Conservation (phyloP, 768 basidiomycete genomes). For the Amanita molliuscula region DNA sequence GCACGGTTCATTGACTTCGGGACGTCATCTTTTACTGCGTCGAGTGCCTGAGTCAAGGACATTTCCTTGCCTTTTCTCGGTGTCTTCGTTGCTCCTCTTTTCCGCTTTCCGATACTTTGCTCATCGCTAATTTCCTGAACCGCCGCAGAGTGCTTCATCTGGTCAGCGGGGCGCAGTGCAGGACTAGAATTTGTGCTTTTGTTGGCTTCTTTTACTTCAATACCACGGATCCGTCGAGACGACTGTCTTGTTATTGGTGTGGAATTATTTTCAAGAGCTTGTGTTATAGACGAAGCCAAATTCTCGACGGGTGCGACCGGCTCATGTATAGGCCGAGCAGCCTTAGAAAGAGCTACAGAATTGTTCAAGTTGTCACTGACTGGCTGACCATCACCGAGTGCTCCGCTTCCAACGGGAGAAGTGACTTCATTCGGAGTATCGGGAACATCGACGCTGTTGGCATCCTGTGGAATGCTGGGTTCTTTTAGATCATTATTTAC, state of each 20-base stretch:
- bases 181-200: background rate
- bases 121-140: background rate
- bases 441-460: background rate
- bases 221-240: background rate
- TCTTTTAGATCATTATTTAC: no score
- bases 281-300: background rate
- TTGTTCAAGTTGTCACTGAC: background rate
- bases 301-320: background rate
- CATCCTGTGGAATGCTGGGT: background rate
- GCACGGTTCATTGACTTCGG: conserved; percentile 7
- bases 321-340: background rate
- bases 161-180: background rate
- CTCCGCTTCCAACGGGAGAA: background rate
- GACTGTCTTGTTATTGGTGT: background rate
- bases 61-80: background rate
- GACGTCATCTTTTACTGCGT: background rate
- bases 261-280: background rate
- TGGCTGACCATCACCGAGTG: background rate
- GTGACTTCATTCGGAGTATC: background rate
- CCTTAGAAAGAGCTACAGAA: no score
- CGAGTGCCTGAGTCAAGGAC: background rate
- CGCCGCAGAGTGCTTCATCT: background rate
- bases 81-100: background rate
- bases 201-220: background rate
- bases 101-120: background rate